Evolutionary conservation across 2,329 filamentous ascomycete genomes (phyloP), one percentile per base, ranked within the genome.

Genomic region (Xylariales sp.): DNA sequence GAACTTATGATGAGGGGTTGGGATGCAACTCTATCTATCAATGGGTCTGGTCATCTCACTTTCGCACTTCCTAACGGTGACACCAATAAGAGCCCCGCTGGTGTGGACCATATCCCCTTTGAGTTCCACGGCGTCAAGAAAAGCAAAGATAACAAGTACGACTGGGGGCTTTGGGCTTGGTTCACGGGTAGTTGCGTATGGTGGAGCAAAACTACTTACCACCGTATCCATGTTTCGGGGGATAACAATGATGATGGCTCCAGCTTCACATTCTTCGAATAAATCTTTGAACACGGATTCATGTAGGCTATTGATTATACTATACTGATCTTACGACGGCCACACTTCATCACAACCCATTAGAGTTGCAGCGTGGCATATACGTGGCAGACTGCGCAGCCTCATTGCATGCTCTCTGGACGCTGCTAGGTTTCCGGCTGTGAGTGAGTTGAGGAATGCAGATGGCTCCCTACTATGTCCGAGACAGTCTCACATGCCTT

Each of bases 1-100:
- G 42, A 43, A 22, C 38, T 41, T 18, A 55, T 55, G 52, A 54
- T 54, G 53, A 5, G 19, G 3, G 53, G 53, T 2, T 55, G 53
- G 53, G 51, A 54, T 28, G 43, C 46, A 8, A 55, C 53, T 1
- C 28, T 49, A 1, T 36, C 42, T 21, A 44, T 54, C 25, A 45
- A 54, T 31, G 53, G 53, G 16, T 52, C 53, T 8, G 53, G 53
- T 2, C 53, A 55, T 24, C 50, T 54, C 33, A 55, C 52, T 4
- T 55, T 54, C n/a, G 51, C 38, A 4, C 45, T 54, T 4, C 14
- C 40, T 14, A 34, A 45, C 18, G 52, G 52, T 12, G 49, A 51
- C 15, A 19, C 51, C 28, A 43, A 40, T 19, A 20, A 42, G 8
- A 49, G 48, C 28, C 45, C 46, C 28, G 43, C 35, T 4, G 45